Evolutionary conservation across 2,329 filamentous ascomycete genomes (phyloP), one percentile per base, ranked within the genome.

Genomic region (Exophiala dermatitidis): DNA sequence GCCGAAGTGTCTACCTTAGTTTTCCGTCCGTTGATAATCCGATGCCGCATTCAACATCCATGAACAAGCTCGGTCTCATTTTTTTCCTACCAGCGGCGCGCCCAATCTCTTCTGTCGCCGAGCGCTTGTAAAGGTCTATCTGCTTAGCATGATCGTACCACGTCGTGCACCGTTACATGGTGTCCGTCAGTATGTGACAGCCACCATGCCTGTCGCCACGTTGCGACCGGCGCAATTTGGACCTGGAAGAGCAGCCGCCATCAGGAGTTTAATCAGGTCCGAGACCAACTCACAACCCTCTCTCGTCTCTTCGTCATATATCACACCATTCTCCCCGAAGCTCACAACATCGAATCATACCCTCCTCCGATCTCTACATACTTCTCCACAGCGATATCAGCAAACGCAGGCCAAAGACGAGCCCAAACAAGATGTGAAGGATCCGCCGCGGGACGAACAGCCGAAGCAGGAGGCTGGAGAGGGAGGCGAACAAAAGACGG

Each of bases 391-490:
- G 19, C 57, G 48, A 45, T 52, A 32, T 43, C 58, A 63, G 52
- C 57, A 63, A 54, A 36, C 59, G 33, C 55, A 60, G 50, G 58
- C 60, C 9, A 56, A 61, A 54, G 59, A 64, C 33, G 54, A 60
- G 36, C 60, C 58, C 7, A 55, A 62, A 50, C 54, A 65, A 43
- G 56, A 63, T 32, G 56, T 63, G 12, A 60, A 60, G 52, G 60
- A 61, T 46, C 56, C 57, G 19, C 59, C 64, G 28, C 50, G 61
- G 60, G 50, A 59, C 46, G 58, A 57, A 41, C 46, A 60, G 52
- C 64, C 73, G 55, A 63, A 76, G 41, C 62, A 73, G 41, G 66
- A 72, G 48, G 66, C 72, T 12, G 64, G 71, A 71, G 40, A 53
- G n/a, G 56, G 56, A 51, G 5, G 12, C 5, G 31, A 45, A n/a